phyloP scores from a whole-genome alignment of 129 eudicot genomes.

The Tagetes patula region DNA sequence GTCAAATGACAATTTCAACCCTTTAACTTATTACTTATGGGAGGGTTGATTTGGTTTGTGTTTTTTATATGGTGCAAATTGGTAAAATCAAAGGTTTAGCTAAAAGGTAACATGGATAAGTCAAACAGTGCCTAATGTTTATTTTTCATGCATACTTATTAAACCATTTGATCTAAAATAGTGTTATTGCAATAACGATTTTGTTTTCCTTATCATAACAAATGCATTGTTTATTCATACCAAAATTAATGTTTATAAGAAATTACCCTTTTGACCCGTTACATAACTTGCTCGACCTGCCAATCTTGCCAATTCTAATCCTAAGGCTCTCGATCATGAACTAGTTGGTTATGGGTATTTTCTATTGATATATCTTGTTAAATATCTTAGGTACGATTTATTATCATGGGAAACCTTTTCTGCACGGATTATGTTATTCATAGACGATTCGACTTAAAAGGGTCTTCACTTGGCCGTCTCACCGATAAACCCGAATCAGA shows the following conservation, averaged over 20 bases:
- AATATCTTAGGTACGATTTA: slow-evolving; percentile 71
- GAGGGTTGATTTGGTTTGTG: slow-evolving; percentile 10
- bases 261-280: background rate
- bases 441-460: slow-evolving; percentile 89
- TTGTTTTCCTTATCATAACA: background rate
- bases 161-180: background rate
- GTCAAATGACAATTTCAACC: background rate
- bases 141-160: slow-evolving; percentile 4
- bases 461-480: slow-evolving; percentile 88
- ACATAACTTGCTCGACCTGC: background rate
- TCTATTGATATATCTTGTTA: slow-evolving; percentile 18
- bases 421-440: slow-evolving; percentile 68
- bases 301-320: slow-evolving; percentile 17
- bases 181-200: background rate
- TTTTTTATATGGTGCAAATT: background rate
- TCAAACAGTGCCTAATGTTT: background rate
- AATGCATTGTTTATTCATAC: background rate
- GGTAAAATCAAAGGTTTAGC: background rate
- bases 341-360: background rate
- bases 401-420: slow-evolving; percentile 96
- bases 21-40: background rate
- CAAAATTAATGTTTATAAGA: background rate
- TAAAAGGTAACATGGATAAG: background rate
- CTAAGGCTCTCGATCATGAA: background rate
- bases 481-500: slow-evolving; percentile 94